Base-by-base conservation (phyloP, 345 rosid genomes). In the Cochlearia excelsa region DNA sequence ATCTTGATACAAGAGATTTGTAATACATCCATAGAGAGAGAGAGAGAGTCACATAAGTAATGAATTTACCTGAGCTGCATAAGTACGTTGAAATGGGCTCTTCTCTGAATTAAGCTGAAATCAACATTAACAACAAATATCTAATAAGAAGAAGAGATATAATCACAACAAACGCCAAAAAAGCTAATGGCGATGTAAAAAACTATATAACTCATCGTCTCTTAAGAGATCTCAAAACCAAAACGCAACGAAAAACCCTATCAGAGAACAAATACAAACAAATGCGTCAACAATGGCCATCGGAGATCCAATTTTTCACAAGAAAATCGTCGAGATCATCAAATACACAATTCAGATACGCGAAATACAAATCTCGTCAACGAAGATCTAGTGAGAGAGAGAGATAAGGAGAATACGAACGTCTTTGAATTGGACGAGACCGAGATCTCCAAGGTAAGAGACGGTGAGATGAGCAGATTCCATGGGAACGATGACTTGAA, bases 31-130 rank as follows among this genome's bases (percentile, higher is more conserved):
- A 16, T 16, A 16, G 23, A 16, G 23, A 16, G 23, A 16, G 23
- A 16, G 23, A 16, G 26, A 49, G 7, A 50, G 11, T 4, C 7
- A 30, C 60, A 57, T 51, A 51, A 40, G 16, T 42, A 55, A 16
- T 37, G 44, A 59, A 26, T 29, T 10, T 51, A 93, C 96, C 97
- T 93, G 95, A 61, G 90, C 77, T 54, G 97, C 99, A 74, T 89
- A 93, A 75, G 95, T 81, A 71, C 97, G 80, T 73, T 89, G 99
- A 74, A 93, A 93, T 1, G 95, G 97, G 46, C 99, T 93, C 80
- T 85, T 89, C 61, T 85, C 99, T 3, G 82, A 63, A 65, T 93
- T 93, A 28, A 93, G 92, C 99, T 93, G 97, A 44, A 72, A 71
- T 44, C 73, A 43, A 70, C 51, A 55, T 57, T 41, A 51, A 28